A percentile compares a stretch with the other conserved stretches of the same genome.
These are phyloP conservation scores for Diaporthe vexans DNA, from an alignment of 2,329 filamentous ascomycete genomes.

Conservation along the genomic window DNA sequence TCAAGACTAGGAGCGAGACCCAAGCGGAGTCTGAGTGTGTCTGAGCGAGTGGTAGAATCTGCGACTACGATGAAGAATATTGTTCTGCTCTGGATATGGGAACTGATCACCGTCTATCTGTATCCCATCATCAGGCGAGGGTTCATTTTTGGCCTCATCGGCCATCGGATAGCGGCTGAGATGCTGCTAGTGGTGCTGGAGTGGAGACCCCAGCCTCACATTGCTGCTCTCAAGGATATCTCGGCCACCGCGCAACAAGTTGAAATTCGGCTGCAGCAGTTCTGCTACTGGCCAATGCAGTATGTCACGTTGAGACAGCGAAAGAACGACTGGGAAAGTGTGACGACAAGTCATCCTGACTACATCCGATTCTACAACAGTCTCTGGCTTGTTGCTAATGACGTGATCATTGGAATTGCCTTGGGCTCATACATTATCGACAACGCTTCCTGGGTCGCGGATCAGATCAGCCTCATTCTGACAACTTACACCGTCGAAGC, in stretches of 20 bases:
- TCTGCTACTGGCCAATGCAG: conserved; percentile 99
- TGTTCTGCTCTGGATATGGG: conserved; percentile 76
- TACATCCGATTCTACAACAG: conserved; percentile 99
- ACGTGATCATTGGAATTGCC: conserved; percentile 98
- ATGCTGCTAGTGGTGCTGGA: conserved; percentile 83
- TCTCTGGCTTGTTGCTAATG: conserved; percentile 97
- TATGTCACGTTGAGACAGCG: conserved; percentile 91
- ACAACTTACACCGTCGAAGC: conserved; percentile 89
- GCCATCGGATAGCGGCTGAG: conserved; percentile 86
- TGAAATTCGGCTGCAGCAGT: conserved; percentile 96
- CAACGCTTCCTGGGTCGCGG: conserved; percentile 87
- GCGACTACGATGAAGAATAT: conserved; percentile 88
- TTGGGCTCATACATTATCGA: conserved; percentile 97
- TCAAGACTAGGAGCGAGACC: conserved; percentile 85
- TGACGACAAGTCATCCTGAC: conserved; percentile 94
- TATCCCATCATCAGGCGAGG: conserved; percentile 80
- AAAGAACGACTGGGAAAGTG: conserved; percentile 94
- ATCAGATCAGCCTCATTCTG: conserved; percentile 82
- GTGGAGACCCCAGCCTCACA: conserved; percentile 83
- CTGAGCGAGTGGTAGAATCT: conserved; percentile 93
- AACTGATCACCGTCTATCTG: conserved; percentile 79
- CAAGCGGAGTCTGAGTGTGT: conserved; percentile 90
- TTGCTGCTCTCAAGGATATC: conserved; percentile 91
- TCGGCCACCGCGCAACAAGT: conserved; percentile 98
- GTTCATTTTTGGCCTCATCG: conserved; percentile 84